A percentile compares a stretch with the other conserved stretches of the same genome.
Evolutionary conservation across 495 filamentous ascomycete species (phyloP).

Genomic region (Penicillium taxi): DNA sequence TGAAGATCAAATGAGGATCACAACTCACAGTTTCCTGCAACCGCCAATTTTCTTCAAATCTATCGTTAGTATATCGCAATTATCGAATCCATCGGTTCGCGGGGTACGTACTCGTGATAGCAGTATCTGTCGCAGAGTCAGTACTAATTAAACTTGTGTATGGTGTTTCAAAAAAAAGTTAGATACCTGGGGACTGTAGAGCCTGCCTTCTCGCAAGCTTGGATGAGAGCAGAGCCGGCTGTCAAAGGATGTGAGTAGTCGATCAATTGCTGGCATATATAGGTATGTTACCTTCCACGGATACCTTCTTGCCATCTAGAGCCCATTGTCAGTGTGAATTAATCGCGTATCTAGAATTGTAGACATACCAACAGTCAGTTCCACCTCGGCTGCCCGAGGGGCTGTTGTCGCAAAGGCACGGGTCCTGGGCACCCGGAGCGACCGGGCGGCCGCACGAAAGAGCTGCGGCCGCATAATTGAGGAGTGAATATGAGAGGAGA

Average conservation of each 20-base stretch:
- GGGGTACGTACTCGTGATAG: slow-evolving; percentile 77
- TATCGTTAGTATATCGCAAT: slow-evolving; percentile 22
- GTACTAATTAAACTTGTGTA: slow-evolving; percentile 12
- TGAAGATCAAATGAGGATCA: background rate
- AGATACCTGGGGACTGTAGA: slow-evolving; percentile 73
- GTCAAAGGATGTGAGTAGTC: slow-evolving; percentile 19
- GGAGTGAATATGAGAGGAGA: slow-evolving; percentile 27
- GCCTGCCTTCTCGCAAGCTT: slow-evolving; percentile 97
- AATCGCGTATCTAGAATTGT: slow-evolving; percentile 12
- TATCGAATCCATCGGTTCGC: slow-evolving; percentile 4
- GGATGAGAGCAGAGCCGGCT: slow-evolving; percentile 87
- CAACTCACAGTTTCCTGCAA: slow-evolving; percentile 83
- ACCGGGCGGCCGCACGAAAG: slow-evolving; percentile 77
- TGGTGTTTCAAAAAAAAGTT: background rate
- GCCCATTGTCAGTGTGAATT: slow-evolving; percentile 5
- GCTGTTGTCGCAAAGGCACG: slow-evolving; percentile 69
- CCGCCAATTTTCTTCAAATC: slow-evolving; percentile 74
- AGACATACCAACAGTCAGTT: slow-evolving; percentile 81
- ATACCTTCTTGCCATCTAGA: slow-evolving; percentile 90
- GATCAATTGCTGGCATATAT: slow-evolving; percentile 7
- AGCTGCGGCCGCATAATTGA: slow-evolving; percentile 82
- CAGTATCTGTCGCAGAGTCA: slow-evolving; percentile 70
- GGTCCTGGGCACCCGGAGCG: slow-evolving; percentile 53
- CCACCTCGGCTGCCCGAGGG: slow-evolving; percentile 74
- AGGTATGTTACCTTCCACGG: slow-evolving; percentile 69